Evolutionary conservation across 352 stramenopile species (phyloP).

Genomic region (Peronospora farinosa): DNA sequence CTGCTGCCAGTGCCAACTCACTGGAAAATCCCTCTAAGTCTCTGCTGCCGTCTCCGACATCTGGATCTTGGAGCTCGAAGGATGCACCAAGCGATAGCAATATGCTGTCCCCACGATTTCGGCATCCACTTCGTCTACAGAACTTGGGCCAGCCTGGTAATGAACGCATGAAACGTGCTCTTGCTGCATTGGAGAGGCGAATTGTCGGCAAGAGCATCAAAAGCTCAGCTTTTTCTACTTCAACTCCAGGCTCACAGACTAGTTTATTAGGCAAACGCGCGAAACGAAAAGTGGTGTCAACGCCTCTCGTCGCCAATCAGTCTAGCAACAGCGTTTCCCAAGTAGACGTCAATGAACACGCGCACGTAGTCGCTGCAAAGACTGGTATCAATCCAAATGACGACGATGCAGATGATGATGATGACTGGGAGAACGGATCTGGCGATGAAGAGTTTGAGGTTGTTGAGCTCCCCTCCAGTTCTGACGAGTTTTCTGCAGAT

Average conservation of each 20-base stretch:
- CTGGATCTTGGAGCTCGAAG: background rate
- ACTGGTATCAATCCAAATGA: slow-evolving; percentile 11
- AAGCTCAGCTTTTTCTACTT: slow-evolving; percentile 1
- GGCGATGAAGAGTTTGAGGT: slow-evolving; percentile 63
- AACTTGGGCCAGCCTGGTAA: slow-evolving; percentile 44
- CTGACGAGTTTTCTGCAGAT: slow-evolving; percentile 31
- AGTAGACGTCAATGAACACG: background rate
- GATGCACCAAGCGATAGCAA: background rate
- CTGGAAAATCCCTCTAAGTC: slow-evolving; percentile 10
- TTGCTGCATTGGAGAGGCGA: slow-evolving; percentile 59
- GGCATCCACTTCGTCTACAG: slow-evolving; percentile 48
- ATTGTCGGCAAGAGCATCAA: slow-evolving; percentile 44
- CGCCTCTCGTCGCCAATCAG: slow-evolving; percentile 8
- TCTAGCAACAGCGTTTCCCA: slow-evolving; percentile 3
- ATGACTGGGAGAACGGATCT: slow-evolving; percentile 29
- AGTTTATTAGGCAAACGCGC: slow-evolving; percentile 3
- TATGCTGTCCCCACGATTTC: slow-evolving; percentile 11
- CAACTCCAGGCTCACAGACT: background rate
- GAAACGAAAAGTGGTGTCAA: slow-evolving; percentile 24
- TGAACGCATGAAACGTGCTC: slow-evolving; percentile 43
- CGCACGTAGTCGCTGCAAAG: background rate
- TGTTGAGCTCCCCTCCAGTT: slow-evolving; percentile 58
- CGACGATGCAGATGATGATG: slow-evolving; percentile 22
- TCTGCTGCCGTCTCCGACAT: slow-evolving; percentile 9
- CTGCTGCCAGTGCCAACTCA: slow-evolving; percentile 19